Evolutionary conservation across 106 monocot species (phyloP).

Genomic region (Acorus gramineus): DNA sequence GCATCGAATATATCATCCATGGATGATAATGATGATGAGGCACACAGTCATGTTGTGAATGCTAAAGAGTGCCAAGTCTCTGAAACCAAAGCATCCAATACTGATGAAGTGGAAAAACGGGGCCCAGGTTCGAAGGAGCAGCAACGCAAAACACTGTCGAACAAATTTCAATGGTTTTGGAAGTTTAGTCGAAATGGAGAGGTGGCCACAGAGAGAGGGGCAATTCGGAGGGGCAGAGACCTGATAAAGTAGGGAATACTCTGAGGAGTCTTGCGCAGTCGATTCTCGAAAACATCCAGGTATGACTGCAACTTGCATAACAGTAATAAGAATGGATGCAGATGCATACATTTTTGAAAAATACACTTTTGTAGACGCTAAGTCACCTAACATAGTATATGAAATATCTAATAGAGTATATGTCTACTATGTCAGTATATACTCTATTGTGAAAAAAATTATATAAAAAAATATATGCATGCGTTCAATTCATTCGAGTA

Average conservation of each 20-base stretch:
- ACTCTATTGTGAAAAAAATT: too few species aligned
- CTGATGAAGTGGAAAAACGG: conserved; percentile 7
- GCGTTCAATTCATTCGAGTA: too few species aligned
- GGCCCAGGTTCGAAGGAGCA: conserved; percentile 16
- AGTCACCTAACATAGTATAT: too few species aligned
- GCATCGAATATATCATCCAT: conserved; percentile 28
- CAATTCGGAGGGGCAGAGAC: conserved; percentile 3
- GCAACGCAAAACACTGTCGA: conserved; percentile 16
- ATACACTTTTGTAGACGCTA: too few species aligned
- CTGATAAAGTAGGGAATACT: conserved; percentile 16
- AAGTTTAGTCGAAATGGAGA: conserved; percentile 37
- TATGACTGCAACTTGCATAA: too few species aligned
- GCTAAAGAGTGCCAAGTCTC: not conserved
- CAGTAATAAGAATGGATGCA: too few species aligned
- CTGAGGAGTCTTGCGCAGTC: conserved; percentile 45
- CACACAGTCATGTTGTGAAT: conserved; percentile 1
- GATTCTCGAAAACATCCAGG: conserved; percentile 71
- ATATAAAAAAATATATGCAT: too few species aligned
- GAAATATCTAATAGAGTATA: too few species aligned
- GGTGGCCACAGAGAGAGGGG: conserved; percentile 17
- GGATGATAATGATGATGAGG: conserved; percentile 22
- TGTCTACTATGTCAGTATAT: too few species aligned
- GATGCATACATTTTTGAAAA: too few species aligned
- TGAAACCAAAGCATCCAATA: not conserved
- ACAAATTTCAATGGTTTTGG: conserved; percentile 57